Percentiles rank a stretch among this genome's conserved stretches.
Evolutionary conservation across 805 yeast genomes (phyloP).

Genomic region (Saturnispora serradocipensis): DNA sequence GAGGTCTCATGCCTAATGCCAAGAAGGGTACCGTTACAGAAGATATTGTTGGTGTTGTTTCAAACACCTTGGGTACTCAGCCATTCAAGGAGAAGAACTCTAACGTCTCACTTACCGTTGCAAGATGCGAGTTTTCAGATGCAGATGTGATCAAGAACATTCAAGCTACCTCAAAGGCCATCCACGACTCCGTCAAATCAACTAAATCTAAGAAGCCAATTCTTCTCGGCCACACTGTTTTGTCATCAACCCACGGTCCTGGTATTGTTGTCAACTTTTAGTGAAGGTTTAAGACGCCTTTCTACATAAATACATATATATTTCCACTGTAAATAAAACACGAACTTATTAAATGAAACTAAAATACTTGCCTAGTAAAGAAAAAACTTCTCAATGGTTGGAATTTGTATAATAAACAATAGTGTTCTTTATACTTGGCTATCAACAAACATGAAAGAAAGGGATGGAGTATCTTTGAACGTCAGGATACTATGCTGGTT

Average conservation of each 20-base stretch:
- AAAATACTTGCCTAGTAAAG: background rate
- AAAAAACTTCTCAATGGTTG: background rate
- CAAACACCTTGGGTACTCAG: slow-evolving; percentile 52
- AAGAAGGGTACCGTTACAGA: slow-evolving; percentile 80
- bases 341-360: background rate
- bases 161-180: slow-evolving; percentile 53
- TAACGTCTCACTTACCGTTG: slow-evolving; percentile 59
- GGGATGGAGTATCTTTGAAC: background rate
- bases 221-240: slow-evolving; percentile 55
- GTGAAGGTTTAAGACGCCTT: background rate
- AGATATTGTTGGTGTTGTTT: slow-evolving; percentile 48
- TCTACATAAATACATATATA: background rate
- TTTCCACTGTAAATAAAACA: background rate
- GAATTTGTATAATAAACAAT: background rate
- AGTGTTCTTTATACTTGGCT: background rate
- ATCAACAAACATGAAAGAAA: background rate
- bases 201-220: slow-evolving; percentile 61
- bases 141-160: slow-evolving; percentile 65
- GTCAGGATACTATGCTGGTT: slow-evolving; percentile 16
- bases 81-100: slow-evolving; percentile 70
- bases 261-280: slow-evolving; percentile 56
- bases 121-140: slow-evolving; percentile 70
- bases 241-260: slow-evolving; percentile 72
- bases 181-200: slow-evolving; percentile 42
- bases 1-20: slow-evolving; percentile 77